A percentile compares a stretch with the other conserved stretches of the same genome.
These are phyloP conservation scores for Plasmodium billcollinsi DNA, from an alignment of 169 alveolate genomes.

Conservation along the genomic window DNA sequence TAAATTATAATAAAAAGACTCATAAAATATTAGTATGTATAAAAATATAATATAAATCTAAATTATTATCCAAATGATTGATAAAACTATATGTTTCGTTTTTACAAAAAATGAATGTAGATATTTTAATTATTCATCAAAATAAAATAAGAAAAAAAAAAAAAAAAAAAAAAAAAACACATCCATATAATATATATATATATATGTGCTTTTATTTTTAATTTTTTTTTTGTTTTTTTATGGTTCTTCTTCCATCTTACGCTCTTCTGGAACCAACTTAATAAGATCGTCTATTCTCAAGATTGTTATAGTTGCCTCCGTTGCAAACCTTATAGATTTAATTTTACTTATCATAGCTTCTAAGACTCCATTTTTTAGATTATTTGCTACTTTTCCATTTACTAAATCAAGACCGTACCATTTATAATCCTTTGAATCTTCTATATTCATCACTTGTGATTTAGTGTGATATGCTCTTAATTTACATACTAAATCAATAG, in stretches of 20 bases:
- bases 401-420: slow-evolving; percentile 96
- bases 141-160: too few relatives aligned
- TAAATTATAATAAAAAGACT: too few relatives aligned
- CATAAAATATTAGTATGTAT: too few relatives aligned
- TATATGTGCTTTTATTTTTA: too few relatives aligned
- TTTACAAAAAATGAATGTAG: not conserved
- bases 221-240: not conserved
- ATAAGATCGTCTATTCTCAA: slow-evolving; percentile 98
- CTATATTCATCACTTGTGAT: slow-evolving; percentile 86
- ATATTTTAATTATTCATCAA: not conserved
- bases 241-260: slow-evolving; percentile 84
- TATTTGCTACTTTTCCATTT: slow-evolving; percentile 96
- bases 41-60: too few relatives aligned
- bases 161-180: too few relatives aligned
- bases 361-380: slow-evolving; percentile 95
- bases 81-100: not conserved
- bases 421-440: slow-evolving; percentile 77
- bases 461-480: slow-evolving; percentile 95
- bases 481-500: slow-evolving; percentile 95
- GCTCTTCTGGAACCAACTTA: slow-evolving; percentile 92
- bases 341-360: slow-evolving; percentile 97
- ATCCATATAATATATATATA: too few relatives aligned
- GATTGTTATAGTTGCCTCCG: slow-evolving; percentile 99
- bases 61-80: not conserved
- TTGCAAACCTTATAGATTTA: slow-evolving; percentile 96